Evolutionary conservation across 2,329 filamentous ascomycete species (phyloP), one percentile per base, ranked within the genome.

Genomic region (Ophiostoma angusticollis): DNA sequence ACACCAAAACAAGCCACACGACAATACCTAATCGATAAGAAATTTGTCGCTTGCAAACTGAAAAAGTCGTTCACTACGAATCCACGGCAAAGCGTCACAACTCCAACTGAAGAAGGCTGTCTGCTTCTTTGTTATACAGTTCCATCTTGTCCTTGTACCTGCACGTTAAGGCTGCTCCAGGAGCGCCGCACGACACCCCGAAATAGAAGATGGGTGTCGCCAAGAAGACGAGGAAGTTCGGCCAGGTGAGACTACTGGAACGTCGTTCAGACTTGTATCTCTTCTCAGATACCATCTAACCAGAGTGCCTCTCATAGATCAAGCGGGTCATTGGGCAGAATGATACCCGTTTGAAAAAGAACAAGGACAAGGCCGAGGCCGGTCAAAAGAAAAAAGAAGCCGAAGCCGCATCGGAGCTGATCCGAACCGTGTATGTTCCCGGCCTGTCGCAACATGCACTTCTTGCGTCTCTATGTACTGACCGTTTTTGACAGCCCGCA

Each of bases 191-290:
- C n/a, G n/a, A n/a, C n/a, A n/a, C n/a, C n/a, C n/a, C n/a, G n/a
- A n/a, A n/a, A n/a, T n/a, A n/a, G n/a, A 58, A 45, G 25, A 95
- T 95, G 89, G 87, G 86, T 62, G 75, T 86, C 50, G 75, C 79
- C 47, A 94, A 93, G 67, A 84, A 79, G 59, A 93, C 84, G 38
- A 78, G 87, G 65, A 95, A 95, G 66, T 96, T 94, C 59, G 89
- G 78, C 5, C 30, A 44, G 43, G 47, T 22, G 28, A 17, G 43
- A 42, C 24, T 14, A 17, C n/a, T n/a, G n/a, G n/a, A n/a, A n/a
- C n/a, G 23, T 24, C 23, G 23, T 8, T 4, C n/a, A 11, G 13
- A 29, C 27, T 29, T n/a, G n/a, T n/a, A n/a, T n/a, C n/a, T n/a
- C 5, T 18, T 17, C 3, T 6, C 37, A 9, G 22, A 29, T 38